A percentile compares a stretch with the other conserved stretches of the same genome.
phyloP scores from a whole-genome alignment of 495 filamentous ascomycete genomes.

The Penicillium riverlandense region DNA sequence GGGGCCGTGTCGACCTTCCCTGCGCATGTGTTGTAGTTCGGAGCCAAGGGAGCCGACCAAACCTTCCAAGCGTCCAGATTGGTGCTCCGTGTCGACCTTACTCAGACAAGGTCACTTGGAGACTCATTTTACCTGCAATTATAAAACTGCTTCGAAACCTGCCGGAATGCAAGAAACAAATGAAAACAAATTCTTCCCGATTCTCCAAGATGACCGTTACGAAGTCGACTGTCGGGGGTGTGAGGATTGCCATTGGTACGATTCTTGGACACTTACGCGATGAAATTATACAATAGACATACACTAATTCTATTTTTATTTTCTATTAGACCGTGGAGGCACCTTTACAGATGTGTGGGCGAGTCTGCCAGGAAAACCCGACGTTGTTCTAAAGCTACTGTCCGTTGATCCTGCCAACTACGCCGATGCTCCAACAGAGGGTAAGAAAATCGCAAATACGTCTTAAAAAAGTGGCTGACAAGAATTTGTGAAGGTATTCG shows the following conservation, averaged over 20 bases:
- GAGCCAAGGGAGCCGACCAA: no score
- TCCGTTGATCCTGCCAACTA: conserved; percentile 10
- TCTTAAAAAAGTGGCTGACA: conserved; percentile 4
- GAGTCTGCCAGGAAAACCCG: not conserved
- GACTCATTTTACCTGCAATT: no score
- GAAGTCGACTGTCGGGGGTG: not conserved
- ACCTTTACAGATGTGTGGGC: conserved; percentile 15
- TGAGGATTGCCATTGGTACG: not conserved
- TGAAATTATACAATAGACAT: no score
- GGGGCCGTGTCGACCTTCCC: not conserved
- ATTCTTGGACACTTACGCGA: not conserved
- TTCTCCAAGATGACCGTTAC: not conserved
- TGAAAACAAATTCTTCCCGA: no score
- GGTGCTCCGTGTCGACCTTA: not conserved
- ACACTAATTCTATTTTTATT: no score
- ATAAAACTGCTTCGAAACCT: no score
- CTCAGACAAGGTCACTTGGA: no score
- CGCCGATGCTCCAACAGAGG: conserved; percentile 9
- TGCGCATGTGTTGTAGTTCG: not conserved
- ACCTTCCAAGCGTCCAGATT: no score
- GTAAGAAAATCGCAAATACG: not conserved
- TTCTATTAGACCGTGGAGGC: conserved; percentile 11
- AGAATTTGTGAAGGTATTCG: conserved; percentile 4
- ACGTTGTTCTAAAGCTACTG: conserved; percentile 9
- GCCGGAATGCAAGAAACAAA: no score